Evolutionary conservation across 495 filamentous ascomycete genomes (phyloP).

Genomic region (Xylaria nigripes): DNA sequence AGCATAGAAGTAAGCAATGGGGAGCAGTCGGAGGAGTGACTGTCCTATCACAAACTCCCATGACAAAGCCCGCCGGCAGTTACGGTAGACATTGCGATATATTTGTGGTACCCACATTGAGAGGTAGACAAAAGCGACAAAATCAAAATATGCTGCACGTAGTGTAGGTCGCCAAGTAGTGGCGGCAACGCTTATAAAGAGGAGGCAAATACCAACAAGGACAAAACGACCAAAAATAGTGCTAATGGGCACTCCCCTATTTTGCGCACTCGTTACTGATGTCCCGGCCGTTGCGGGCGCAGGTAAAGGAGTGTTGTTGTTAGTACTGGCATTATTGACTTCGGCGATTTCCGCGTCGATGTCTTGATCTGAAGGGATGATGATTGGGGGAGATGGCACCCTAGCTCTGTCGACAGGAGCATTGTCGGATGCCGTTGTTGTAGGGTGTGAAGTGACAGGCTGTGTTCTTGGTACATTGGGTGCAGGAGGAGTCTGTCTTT

Average conservation of each 20-base stretch:
- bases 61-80: conserved; percentile 76
- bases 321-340: conserved; percentile 27
- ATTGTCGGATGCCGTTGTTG: conserved; percentile 22
- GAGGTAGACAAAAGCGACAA: conserved; percentile 61
- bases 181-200: conserved; percentile 69
- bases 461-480: conserved; percentile 13
- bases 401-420: conserved; percentile 46
- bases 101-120: conserved; percentile 93
- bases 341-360: conserved; percentile 50
- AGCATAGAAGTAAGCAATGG: conserved; percentile 76
- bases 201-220: conserved; percentile 56
- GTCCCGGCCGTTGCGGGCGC: conserved; percentile 29
- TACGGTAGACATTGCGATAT: conserved; percentile 78
- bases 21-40: conserved; percentile 63
- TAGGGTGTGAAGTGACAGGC: conserved; percentile 19
- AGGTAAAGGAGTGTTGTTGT: conserved; percentile 20
- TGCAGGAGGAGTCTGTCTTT: conserved; percentile 22
- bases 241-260: conserved; percentile 44
- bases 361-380: conserved; percentile 80
- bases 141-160: conserved; percentile 62
- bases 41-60: conserved; percentile 87
- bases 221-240: conserved; percentile 76
- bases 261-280: conserved; percentile 22
- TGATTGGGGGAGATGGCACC: conserved; percentile 49
- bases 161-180: conserved; percentile 63